Evolutionary conservation across 129 eudicot genomes (phyloP).

Genomic region (Chrysanthemum makinoi): DNA sequence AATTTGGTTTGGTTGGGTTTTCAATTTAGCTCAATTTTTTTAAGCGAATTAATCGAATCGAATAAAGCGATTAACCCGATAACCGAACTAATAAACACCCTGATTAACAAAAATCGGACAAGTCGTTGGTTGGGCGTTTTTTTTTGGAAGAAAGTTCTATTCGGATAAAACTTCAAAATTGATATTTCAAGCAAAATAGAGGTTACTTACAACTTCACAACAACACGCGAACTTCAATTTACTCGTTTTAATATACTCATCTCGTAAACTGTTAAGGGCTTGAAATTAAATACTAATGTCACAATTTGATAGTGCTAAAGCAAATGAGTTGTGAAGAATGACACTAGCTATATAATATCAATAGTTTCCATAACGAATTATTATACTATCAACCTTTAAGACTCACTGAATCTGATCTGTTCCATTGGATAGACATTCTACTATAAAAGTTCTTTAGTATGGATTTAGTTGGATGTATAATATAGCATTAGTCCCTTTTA

Average conservation of each 20-base stretch:
- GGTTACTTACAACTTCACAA: no score
- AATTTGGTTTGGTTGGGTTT: no score
- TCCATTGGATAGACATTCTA: slow-evolving; percentile 1
- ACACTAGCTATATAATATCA: not conserved
- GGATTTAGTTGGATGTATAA: not conserved
- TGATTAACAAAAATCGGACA: no score
- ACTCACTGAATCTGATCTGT: not conserved
- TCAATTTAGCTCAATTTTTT: no score
- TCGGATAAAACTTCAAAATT: no score
- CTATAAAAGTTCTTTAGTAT: not conserved
- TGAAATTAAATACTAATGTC: not conserved
- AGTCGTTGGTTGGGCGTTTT: no score
- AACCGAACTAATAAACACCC: no score
- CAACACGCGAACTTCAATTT: not conserved
- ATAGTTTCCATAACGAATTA: not conserved
- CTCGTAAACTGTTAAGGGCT: no score
- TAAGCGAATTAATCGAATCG: no score
- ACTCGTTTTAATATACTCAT: not conserved
- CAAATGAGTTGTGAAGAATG: not conserved
- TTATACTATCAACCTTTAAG: not conserved
- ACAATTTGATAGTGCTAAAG: not conserved
- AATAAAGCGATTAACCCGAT: no score
- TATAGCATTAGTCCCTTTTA: slow-evolving; percentile 4
- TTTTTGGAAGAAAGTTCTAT: no score
- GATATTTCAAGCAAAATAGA: no score